Evolutionary conservation across 257 asterid genomes (phyloP), one percentile per base, ranked within the genome.

Genomic region (Salvia splendens): DNA sequence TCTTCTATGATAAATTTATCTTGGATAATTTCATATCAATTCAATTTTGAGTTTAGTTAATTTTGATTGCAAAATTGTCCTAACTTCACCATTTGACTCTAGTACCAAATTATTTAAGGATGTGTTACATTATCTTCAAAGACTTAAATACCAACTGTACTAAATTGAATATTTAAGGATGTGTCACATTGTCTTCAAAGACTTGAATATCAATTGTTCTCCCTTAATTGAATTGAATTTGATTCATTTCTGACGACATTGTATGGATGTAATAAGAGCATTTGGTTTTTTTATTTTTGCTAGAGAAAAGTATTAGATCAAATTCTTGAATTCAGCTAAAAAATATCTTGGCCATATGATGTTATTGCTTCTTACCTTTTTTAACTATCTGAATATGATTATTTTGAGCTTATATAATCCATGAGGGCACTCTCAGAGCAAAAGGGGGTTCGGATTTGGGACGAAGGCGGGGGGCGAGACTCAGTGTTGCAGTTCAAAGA

Each of bases 11-110:
- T 24, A 1, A 24, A 24, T 24, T 24, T 1, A 24, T 24, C 30
- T 24, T 24, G 30, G 30, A 24, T 24, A 1, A 24, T 24, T 24
- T 1, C 30, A 24, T 24, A 24, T 24, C 30, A 24, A 24, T 24
- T 24, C 30, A 24, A 24, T 20, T 20, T 20, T 20, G 24, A 20
- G 24, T 20, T 1, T 20, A 20, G 24, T 20, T 20, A 20, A 20
- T 20, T 1, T 20, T 20, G 24, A 20, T 0, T 20, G 24, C 24
- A 20, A n/a, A 72, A 61, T 62, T 71, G 47, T 15, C 49, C 49
- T 52, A 71, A 62, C 62, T 71, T 61, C 59, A 53, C 30, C 30
- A 24, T 24, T 24, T 24, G 30, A 24, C 75, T 61, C 50, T 51
- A 0, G 8, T 35, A 51, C 15, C 42, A 12, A 10, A 33, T 2